Evolutionary conservation across 148 eudicot genomes (phyloP).

Genomic region (Agrostemma githago): DNA sequence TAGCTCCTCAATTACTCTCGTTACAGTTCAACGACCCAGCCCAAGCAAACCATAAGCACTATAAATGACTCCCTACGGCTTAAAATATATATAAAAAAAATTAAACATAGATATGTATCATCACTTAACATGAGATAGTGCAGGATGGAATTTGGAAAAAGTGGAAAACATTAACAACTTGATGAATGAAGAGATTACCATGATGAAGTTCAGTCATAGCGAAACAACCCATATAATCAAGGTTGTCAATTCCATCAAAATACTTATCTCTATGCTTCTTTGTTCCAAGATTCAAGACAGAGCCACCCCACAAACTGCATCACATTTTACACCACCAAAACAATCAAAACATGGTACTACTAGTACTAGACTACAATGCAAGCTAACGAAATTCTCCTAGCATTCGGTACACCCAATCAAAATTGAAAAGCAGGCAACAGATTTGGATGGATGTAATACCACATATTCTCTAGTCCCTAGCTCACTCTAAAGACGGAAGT

Average conservation of each 20-base stretch:
- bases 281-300: constrained; percentile 88
- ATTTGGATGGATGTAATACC: too few species aligned
- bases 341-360: not conserved
- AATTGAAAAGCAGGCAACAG: too few species aligned
- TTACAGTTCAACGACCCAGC: not conserved
- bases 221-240: constrained; percentile 88
- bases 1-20: not conserved
- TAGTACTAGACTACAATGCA: not conserved
- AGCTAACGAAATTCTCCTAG: not conserved
- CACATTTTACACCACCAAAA: not conserved
- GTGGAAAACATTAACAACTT: not conserved
- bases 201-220: constrained; percentile 99
- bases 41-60: not conserved
- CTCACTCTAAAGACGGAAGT: too few species aligned
- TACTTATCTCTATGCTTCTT: constrained; percentile 84
- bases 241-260: constrained; percentile 86
- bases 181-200: constrained; percentile 36
- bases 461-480: too few species aligned
- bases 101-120: too few species aligned
- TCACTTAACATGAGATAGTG: not conserved
- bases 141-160: not conserved
- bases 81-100: not conserved
- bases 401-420: too few species aligned
- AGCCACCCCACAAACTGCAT: constrained; percentile 96
- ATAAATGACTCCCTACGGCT: not conserved